phyloP scores from a whole-genome alignment of 352 stramenopile genomes.

The Phytophthora fragariae region DNA sequence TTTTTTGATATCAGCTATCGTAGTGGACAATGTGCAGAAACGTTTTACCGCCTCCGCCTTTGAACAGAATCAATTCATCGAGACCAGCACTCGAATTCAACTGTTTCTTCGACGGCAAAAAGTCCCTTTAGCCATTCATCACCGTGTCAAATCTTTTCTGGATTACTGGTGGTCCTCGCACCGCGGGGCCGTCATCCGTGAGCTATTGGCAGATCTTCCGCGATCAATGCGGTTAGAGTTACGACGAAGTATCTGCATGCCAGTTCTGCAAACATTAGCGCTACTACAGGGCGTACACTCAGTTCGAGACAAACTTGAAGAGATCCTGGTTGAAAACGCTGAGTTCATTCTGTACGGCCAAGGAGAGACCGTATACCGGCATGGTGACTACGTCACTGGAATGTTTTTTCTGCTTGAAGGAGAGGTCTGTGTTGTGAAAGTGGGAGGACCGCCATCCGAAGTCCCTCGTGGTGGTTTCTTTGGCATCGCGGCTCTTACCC shows the following conservation, averaged over 20 bases:
- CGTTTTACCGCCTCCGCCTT: slow-evolving; percentile 42
- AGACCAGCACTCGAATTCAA: slow-evolving; percentile 51
- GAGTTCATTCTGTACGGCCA: slow-evolving; percentile 60
- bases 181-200: slow-evolving; percentile 48
- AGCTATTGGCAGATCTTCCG: slow-evolving; percentile 53
- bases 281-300: slow-evolving; percentile 40
- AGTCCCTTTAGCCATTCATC: slow-evolving; percentile 45
- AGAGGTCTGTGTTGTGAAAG: slow-evolving; percentile 43
- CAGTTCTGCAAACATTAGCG: slow-evolving; percentile 47
- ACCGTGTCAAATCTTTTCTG: slow-evolving; percentile 58
- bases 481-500: slow-evolving; percentile 41
- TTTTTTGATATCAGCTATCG: slow-evolving; percentile 45
- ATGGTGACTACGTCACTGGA: slow-evolving; percentile 57
- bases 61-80: slow-evolving; percentile 62
- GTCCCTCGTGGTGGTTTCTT: slow-evolving; percentile 49
- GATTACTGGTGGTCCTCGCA: slow-evolving; percentile 71
- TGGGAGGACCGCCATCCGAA: slow-evolving; percentile 23
- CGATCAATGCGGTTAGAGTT: slow-evolving; percentile 48
- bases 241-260: slow-evolving; percentile 45
- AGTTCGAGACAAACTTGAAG: slow-evolving; percentile 39
- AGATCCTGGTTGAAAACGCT: slow-evolving; percentile 47
- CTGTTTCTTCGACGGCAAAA: slow-evolving; percentile 55
- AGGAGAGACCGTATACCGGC: slow-evolving; percentile 54
- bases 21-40: slow-evolving; percentile 61
- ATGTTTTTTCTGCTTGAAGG: slow-evolving; percentile 66